Percentiles rank a stretch among this genome's conserved stretches.
Evolutionary conservation across 2,329 filamentous ascomycete genomes (phyloP).

Genomic region (Fusarium sarcochroum): DNA sequence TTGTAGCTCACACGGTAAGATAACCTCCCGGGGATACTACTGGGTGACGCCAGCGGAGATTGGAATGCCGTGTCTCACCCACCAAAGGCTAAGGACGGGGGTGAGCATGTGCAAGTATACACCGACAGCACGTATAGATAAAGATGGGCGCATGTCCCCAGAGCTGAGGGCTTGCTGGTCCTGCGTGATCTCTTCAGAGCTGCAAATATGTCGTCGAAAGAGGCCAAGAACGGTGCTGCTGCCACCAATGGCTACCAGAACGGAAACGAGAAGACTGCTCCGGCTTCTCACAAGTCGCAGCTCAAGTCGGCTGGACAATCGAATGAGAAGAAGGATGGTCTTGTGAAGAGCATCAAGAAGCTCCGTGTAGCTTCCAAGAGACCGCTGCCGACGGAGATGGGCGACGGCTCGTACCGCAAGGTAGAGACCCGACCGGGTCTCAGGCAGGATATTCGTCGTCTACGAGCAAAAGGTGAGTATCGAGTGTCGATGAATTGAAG

Average conservation of each 20-base stretch:
- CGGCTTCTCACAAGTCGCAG: slow-evolving; percentile 14
- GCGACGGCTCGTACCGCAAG: slow-evolving; percentile 71
- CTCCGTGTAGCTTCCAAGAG: slow-evolving; percentile 65
- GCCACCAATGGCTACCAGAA: slow-evolving; percentile 42
- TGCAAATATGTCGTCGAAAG: slow-evolving; percentile 42
- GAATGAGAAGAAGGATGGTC: slow-evolving; percentile 45
- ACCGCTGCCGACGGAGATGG: slow-evolving; percentile 74
- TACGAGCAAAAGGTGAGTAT: slow-evolving; percentile 37
- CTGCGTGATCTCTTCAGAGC: neutral
- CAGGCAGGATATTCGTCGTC: slow-evolving; percentile 43
- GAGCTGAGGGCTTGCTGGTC: neutral
- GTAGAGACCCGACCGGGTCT: slow-evolving; percentile 60
- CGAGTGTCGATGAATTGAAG: neutral
- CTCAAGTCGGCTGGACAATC: slow-evolving; percentile 11
- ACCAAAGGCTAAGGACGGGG: slow-evolving; percentile 9
- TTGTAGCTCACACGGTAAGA: slow-evolving; percentile 4
- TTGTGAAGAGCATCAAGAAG: slow-evolving; percentile 50
- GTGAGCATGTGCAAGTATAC: neutral
- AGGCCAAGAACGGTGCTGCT: slow-evolving; percentile 44
- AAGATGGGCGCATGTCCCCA: slow-evolving; percentile 19
- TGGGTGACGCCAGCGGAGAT: neutral
- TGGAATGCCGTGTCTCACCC: slow-evolving; percentile 43
- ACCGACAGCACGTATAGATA: slow-evolving; percentile 2
- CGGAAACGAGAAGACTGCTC: slow-evolving; percentile 26
- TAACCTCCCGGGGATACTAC: neutral